phyloP scores from a whole-genome alignment of 2,329 filamentous ascomycete genomes.

The Leptographium radiaticola region DNA sequence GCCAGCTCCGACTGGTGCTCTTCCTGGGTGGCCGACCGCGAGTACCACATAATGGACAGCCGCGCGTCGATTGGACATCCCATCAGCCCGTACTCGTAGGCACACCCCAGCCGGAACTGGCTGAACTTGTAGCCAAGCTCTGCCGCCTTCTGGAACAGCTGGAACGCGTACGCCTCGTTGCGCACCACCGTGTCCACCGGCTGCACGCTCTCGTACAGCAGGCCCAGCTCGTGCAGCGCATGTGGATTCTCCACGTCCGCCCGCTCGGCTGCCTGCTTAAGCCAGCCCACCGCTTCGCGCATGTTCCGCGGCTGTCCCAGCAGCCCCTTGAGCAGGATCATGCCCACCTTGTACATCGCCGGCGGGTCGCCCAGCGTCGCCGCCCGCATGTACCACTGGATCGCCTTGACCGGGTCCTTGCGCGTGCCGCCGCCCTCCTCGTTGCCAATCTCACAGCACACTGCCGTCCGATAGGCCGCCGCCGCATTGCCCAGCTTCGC shows the following conservation, averaged over 20 bases:
- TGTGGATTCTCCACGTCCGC: conserved; percentile 88
- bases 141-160: conserved; percentile 73
- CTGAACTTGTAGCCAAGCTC: conserved; percentile 90
- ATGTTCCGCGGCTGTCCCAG: conserved; percentile 77
- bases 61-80: conserved; percentile 73
- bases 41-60: conserved; percentile 88
- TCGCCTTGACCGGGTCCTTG: conserved; percentile 81
- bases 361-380: conserved; percentile 81
- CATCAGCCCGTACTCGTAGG: conserved; percentile 79
- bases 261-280: conserved; percentile 81
- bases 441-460: conserved; percentile 92
- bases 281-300: conserved; percentile 77
- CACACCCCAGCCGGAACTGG: conserved; percentile 77
- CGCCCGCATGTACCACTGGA: conserved; percentile 95
- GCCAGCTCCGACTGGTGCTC: conserved; percentile 88
- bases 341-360: conserved; percentile 97
- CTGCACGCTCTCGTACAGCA: conserved; percentile 51
- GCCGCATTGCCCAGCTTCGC: conserved; percentile 79
- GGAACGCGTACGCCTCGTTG: conserved; percentile 71
- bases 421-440: conserved; percentile 90
- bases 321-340: conserved; percentile 86
- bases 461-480: conserved; percentile 85
- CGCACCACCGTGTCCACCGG: conserved; percentile 61
- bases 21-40: conserved; percentile 75
- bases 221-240: conserved; percentile 75